These are phyloP conservation scores for Orbilia blumenaviensis DNA, from an alignment of 2,329 filamentous ascomycete species.

Conservation along the genomic window DNA sequence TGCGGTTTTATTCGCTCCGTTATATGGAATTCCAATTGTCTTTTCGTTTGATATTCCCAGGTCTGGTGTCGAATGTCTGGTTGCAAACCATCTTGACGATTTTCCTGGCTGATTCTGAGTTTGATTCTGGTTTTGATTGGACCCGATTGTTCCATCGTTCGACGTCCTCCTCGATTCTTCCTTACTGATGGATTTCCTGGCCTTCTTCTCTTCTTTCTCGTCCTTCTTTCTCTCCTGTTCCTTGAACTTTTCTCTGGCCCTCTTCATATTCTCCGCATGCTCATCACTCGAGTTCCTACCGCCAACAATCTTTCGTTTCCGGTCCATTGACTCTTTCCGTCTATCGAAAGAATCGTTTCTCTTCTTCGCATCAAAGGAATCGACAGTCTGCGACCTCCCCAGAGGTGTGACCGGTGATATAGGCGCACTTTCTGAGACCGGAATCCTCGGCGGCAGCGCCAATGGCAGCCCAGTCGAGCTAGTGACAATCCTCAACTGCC, in stretches of 20 bases:
- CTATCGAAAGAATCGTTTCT: constrained; percentile 39
- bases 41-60: constrained; percentile 44
- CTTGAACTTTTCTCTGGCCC: constrained; percentile 42
- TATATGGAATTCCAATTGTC: constrained; percentile 48
- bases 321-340: constrained; percentile 47
- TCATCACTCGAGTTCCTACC: constrained; percentile 46
- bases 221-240: constrained; percentile 44
- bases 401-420: constrained; percentile 39
- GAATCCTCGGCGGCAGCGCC: constrained; percentile 38
- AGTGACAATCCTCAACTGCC: constrained; percentile 36
- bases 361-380: constrained; percentile 32
- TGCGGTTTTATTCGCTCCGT: not conserved
- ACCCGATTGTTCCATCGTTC: constrained; percentile 41
- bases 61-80: constrained; percentile 44
- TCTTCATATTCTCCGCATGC: constrained; percentile 44
- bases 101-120: constrained; percentile 19
- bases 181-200: constrained; percentile 48
- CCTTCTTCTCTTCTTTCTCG: constrained; percentile 40
- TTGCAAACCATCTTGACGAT: constrained; percentile 22
- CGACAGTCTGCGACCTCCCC: constrained; percentile 23
- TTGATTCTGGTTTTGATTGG: no score
- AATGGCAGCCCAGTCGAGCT: constrained; percentile 44
- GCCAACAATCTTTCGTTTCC: constrained; percentile 46
- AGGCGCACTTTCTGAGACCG: constrained; percentile 42
- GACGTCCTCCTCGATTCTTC: constrained; percentile 48